Evolutionary conservation across 129 eudicot genomes (phyloP), one percentile per base, ranked within the genome.

Genomic region (Flaveria ramosissima): DNA sequence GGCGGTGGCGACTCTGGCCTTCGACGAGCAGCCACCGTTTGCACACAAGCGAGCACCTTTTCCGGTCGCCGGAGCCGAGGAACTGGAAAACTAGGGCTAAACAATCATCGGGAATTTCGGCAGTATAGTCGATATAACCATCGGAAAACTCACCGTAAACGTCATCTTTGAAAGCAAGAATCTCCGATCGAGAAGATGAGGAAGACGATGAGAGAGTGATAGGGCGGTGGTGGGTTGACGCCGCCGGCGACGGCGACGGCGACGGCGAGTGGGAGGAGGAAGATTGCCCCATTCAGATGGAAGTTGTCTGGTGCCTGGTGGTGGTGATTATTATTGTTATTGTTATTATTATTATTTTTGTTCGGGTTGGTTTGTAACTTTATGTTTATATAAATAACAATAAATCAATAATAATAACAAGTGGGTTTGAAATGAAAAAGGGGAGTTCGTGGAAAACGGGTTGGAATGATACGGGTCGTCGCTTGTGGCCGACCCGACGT

Each of bases 21-120:
- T 92, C 96, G 27, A 90, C 89, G 9, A 55, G 46, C 24, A 83
- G 79, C 96, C 96, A 92, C 4, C 92, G 73, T 12, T 78, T 83
- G 46, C 89, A 81, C 13, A 92, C 98, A 15, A 90, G 78, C 19
- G 98, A 89, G 74, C 90, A 86, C 7, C 75, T 78, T 5, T 86
- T 90, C 66, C 98, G 61, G 86, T 92, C 98, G 64, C 86, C 84
- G 72, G 92, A 73, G 57, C 85, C 53, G 0, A 90, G 85, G 32
- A 80, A 84, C 39, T 90, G 90, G 62, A 90, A 90, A 23, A 90
- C 65, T n/a, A 82, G 23, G 24, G 96, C 90, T 65, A 90, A 80
- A 65, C 96, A 90, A 76, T 90, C 96, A 53, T 90, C 92, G 3
- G 96, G 96, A 32, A 90, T 80, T 47, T 82, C 87, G n/a, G 84